These are phyloP conservation scores for Melanomma pulvis-pyrius DNA, from an alignment of 495 filamentous ascomycete species.

Conservation along the genomic window DNA sequence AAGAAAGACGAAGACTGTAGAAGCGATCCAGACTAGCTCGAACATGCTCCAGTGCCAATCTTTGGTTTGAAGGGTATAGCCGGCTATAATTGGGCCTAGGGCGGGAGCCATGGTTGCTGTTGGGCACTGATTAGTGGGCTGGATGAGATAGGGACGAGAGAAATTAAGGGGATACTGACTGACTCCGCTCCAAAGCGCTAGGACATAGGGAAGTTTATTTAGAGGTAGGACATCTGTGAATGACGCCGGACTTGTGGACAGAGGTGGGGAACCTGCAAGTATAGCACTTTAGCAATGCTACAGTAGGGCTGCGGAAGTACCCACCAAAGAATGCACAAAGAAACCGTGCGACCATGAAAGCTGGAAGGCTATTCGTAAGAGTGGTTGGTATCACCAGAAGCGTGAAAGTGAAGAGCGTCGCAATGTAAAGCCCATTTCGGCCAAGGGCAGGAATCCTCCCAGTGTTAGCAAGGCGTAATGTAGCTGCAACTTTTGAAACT, in stretches of 20 bases:
- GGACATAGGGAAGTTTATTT: background rate
- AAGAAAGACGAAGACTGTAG: slow-evolving; percentile 45
- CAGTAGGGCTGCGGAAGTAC: no score
- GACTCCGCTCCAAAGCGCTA: background rate
- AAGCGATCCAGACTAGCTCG: slow-evolving; percentile 50
- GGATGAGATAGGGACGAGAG: no score
- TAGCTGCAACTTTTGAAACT: no score
- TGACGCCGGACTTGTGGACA: background rate
- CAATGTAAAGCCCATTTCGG: slow-evolving; percentile 40
- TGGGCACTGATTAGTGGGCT: no score
- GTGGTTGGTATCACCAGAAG: slow-evolving; percentile 35
- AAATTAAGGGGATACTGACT: no score
- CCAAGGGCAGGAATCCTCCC: slow-evolving; percentile 41
- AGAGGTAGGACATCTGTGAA: background rate
- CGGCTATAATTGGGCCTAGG: slow-evolving; percentile 60
- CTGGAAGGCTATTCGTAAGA: slow-evolving; percentile 36
- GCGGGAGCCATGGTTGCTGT: slow-evolving; percentile 34
- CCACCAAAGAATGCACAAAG: slow-evolving; percentile 1
- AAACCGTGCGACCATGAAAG: slow-evolving; percentile 36
- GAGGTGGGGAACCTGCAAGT: background rate
- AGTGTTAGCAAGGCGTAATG: no score
- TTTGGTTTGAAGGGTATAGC: slow-evolving; percentile 58
- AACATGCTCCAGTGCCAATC: slow-evolving; percentile 43
- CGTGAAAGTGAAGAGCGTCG: slow-evolving; percentile 38
- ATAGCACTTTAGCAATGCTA: no score